phyloP scores from a whole-genome alignment of 1,139 yeast genomes.

The Saccharomycopsis crataegensis region DNA sequence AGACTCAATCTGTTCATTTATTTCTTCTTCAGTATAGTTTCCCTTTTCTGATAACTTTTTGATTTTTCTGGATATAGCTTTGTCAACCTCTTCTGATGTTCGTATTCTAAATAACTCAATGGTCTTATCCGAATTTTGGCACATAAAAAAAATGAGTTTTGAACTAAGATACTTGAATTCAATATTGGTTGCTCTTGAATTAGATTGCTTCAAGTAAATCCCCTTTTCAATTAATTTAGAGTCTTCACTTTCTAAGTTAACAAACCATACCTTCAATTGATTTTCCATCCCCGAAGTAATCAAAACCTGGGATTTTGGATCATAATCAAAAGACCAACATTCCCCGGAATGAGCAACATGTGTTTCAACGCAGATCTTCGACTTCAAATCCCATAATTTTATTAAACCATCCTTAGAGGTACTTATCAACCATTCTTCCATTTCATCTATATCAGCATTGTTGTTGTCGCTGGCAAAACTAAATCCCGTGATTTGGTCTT shows the following conservation, averaged over 20 bases:
- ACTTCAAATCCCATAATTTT: slow-evolving; percentile 85
- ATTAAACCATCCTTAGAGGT: slow-evolving; percentile 85
- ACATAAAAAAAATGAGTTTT: slow-evolving; percentile 43
- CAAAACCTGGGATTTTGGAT: slow-evolving; percentile 33
- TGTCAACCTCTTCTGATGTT: slow-evolving; percentile 67
- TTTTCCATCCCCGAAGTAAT: slow-evolving; percentile 76
- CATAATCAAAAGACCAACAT: slow-evolving; percentile 74
- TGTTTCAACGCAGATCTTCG: slow-evolving; percentile 89
- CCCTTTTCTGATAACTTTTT: slow-evolving; percentile 74
- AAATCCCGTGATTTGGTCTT: slow-evolving; percentile 78
- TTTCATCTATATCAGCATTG: slow-evolving; percentile 33
- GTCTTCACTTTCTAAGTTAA: slow-evolving; percentile 36
- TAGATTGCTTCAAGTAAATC: slow-evolving; percentile 66
- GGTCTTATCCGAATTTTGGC: slow-evolving; percentile 75
- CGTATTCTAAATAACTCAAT: slow-evolving; percentile 79
- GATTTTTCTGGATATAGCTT: slow-evolving; percentile 71
- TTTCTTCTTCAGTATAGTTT: slow-evolving; percentile 49
- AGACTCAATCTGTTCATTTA: slow-evolving; percentile 42
- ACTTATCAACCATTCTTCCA: slow-evolving; percentile 67
- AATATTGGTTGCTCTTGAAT: slow-evolving; percentile 61
- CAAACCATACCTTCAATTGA: slow-evolving; percentile 76
- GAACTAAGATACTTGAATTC: slow-evolving; percentile 39
- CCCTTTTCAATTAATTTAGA: slow-evolving; percentile 58
- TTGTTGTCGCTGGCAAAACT: slow-evolving; percentile 33
- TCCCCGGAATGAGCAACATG: slow-evolving; percentile 92